These are phyloP conservation scores for Neofusicoccum umdonicola DNA, from an alignment of 2,329 filamentous ascomycete species.

Conservation along the genomic window DNA sequence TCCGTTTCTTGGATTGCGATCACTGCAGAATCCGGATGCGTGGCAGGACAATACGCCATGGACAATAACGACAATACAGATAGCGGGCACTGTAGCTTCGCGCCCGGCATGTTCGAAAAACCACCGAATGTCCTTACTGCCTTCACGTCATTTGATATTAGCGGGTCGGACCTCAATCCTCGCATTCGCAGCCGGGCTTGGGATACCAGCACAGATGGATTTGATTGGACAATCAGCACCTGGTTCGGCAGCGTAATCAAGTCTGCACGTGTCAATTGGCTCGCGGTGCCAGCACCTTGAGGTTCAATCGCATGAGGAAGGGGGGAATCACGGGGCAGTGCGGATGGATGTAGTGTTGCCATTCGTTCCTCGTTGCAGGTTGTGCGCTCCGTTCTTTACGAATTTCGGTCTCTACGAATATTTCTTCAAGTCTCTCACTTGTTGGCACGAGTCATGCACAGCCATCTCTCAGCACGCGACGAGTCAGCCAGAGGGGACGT, in stretches of 20 bases:
- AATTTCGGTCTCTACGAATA: too few relatives aligned
- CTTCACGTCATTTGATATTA: neutral
- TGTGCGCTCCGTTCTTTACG: too few relatives aligned
- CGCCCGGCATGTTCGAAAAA: neutral
- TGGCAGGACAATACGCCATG: neutral
- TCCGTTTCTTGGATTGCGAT: neutral
- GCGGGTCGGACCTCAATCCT: neutral
- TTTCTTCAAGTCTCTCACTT: too few relatives aligned
- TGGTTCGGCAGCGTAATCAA: neutral
- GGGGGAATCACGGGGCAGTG: too few relatives aligned
- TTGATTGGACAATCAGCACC: neutral
- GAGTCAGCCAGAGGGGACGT: too few relatives aligned
- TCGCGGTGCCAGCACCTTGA: neutral
- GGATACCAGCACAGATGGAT: neutral
- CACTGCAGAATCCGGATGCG: neutral
- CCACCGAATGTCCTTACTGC: neutral
- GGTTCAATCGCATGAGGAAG: too few relatives aligned
- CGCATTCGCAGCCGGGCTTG: neutral
- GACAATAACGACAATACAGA: neutral
- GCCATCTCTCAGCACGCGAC: too few relatives aligned
- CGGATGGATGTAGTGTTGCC: too few relatives aligned
- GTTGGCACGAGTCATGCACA: too few relatives aligned
- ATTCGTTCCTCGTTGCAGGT: too few relatives aligned
- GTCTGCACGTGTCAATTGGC: neutral
- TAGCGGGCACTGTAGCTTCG: neutral